Evolutionary conservation across 1,284 basidiomycete species (phyloP).

Genomic region (Pseudozyma flocculosa): DNA sequence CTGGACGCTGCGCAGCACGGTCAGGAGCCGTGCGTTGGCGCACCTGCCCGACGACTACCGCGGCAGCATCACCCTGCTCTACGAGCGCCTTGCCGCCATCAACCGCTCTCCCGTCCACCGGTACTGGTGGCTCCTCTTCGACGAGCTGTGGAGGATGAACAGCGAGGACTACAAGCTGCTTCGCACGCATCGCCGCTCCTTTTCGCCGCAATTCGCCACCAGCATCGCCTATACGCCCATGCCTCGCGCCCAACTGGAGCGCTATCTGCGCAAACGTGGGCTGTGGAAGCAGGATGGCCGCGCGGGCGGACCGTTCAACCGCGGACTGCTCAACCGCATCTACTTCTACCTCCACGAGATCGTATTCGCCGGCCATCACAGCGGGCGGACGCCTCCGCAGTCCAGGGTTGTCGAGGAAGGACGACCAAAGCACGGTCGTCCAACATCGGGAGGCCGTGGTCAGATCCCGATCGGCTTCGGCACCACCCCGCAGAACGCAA

Average conservation of each 20-base stretch:
- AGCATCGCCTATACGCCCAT: conserved; percentile 76
- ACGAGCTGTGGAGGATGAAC: conserved; percentile 59
- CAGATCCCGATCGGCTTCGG: conserved; percentile 60
- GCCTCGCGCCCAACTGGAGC: conserved; percentile 68
- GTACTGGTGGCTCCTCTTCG: conserved; percentile 83
- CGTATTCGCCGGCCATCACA: conserved; percentile 61
- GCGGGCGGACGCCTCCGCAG: not conserved
- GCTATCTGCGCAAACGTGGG: conserved; percentile 68
- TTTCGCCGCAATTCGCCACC: conserved; percentile 72
- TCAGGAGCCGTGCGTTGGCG: conserved; percentile 59
- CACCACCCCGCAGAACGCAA: conserved; percentile 68
- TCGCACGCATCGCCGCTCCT: conserved; percentile 67
- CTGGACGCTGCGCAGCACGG: conserved; percentile 63
- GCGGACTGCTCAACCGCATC: conserved; percentile 73
- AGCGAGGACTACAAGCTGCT: conserved; percentile 60
- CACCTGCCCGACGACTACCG: conserved; percentile 63
- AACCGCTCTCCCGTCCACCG: conserved; percentile 64
- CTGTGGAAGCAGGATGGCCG: conserved; percentile 64
- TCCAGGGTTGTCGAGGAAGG: too few species aligned
- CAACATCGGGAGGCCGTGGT: too few species aligned
- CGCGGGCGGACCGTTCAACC: conserved; percentile 65
- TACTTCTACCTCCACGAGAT: conserved; percentile 74
- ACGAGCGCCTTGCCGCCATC: conserved; percentile 66
- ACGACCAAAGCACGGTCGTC: too few species aligned
- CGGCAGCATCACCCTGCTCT: conserved; percentile 64